phyloP scores from a whole-genome alignment of 2,329 filamentous ascomycete species.

The Monosporascus sp. region DNA sequence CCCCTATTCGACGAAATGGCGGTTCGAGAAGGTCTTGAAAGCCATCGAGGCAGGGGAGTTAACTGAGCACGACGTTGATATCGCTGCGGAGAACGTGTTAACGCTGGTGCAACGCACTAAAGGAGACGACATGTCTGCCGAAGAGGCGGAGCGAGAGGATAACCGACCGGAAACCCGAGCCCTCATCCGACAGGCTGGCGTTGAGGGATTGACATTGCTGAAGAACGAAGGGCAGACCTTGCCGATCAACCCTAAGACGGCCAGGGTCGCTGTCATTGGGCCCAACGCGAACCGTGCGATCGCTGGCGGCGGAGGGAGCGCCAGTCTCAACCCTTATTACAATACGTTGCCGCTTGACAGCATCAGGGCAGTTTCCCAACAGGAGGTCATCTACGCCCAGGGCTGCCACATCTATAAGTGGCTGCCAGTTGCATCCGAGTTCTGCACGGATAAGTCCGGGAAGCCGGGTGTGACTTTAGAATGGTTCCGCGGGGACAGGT shows the following conservation, averaged over 20 bases:
- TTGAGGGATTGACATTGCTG: constrained; percentile 57
- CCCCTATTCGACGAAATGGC: constrained; percentile 49
- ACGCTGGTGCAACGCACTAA: constrained; percentile 57
- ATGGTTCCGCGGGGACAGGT: constrained; percentile 59
- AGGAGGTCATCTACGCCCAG: constrained; percentile 53
- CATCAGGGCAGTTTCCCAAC: constrained; percentile 47
- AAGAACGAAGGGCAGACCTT: constrained; percentile 58
- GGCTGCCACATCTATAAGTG: constrained; percentile 62
- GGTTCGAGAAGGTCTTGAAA: constrained; percentile 50
- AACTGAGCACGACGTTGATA: constrained; percentile 44
- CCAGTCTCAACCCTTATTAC: constrained; percentile 64
- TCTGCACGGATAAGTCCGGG: constrained; percentile 50
- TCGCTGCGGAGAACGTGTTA: constrained; percentile 54
- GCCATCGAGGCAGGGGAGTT: constrained; percentile 46
- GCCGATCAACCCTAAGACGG: constrained; percentile 48
- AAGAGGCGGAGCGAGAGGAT: constrained; percentile 52
- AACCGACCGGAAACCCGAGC: constrained; percentile 51
- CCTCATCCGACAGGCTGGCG: constrained; percentile 56
- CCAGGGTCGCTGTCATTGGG: constrained; percentile 60
- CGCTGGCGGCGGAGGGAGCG: constrained; percentile 62
- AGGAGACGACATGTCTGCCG: constrained; percentile 50
- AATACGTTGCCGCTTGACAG: constrained; percentile 59
- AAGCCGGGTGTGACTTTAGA: constrained; percentile 58
- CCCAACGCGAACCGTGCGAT: constrained; percentile 63
- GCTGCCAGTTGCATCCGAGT: constrained; percentile 56